Percentiles rank a stretch among this genome's conserved stretches.
Conservation (phyloP, 1,284 basidiomycete species). For the Meripilus lineatus region DNA sequence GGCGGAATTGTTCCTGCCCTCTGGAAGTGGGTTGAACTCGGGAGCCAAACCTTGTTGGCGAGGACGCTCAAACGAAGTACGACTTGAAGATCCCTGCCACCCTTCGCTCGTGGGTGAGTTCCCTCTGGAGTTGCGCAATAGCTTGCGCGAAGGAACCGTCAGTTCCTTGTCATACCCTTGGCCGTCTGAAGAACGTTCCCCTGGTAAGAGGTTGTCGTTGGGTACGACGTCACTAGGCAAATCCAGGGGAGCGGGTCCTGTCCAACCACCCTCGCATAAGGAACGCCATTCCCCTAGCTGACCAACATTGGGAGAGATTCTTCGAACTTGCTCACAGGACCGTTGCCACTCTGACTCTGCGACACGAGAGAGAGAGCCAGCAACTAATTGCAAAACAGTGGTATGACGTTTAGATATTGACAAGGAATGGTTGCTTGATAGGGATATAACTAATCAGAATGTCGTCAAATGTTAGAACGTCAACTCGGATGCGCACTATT, state of each 20-base stretch:
- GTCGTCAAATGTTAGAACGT: neutral
- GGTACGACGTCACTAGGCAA: constrained; percentile 33
- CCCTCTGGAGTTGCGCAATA: constrained; percentile 16
- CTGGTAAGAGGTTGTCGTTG: neutral
- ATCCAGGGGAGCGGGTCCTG: constrained; percentile 47
- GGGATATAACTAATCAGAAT: constrained; percentile 7
- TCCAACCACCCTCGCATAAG: constrained; percentile 72
- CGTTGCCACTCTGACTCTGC: constrained; percentile 75
- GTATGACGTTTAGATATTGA: constrained; percentile 58
- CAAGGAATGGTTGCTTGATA: constrained; percentile 57
- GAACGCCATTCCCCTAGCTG: constrained; percentile 65
- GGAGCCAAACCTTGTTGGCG: neutral
- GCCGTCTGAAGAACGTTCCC: neutral
- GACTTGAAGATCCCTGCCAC: neutral
- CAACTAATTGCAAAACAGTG: constrained; percentile 52
- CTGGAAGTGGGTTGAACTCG: neutral
- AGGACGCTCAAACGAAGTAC: neutral
- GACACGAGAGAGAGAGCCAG: constrained; percentile 58
- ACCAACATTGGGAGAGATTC: constrained; percentile 60
- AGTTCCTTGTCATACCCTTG: too few species aligned
- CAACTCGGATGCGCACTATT: constrained; percentile 48
- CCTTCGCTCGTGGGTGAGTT: constrained; percentile 4
- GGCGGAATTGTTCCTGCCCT: constrained; percentile 8
- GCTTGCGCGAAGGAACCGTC: constrained; percentile 5
- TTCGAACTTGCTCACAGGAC: constrained; percentile 63